A percentile compares a stretch with the other conserved stretches of the same genome.
Conservation (phyloP, 805 yeast genomes). For the Grigorovia jiainica region DNA sequence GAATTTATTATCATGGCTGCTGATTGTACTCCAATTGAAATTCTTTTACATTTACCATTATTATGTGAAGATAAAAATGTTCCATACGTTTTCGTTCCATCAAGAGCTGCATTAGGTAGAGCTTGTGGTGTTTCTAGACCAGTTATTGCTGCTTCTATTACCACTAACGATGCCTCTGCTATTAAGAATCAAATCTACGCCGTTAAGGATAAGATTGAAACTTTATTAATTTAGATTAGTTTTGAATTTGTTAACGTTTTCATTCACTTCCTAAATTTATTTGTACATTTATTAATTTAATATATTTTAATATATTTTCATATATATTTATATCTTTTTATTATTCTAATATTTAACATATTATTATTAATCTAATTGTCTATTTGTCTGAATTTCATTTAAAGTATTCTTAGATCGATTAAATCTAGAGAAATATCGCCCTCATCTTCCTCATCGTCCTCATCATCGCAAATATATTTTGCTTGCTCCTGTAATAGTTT, state of each 20-base stretch:
- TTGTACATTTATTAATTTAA: not conserved
- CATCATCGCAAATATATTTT: not conserved
- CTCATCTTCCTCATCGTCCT: constrained; percentile 3
- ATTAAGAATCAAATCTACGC: constrained; percentile 94
- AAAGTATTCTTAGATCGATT: not conserved
- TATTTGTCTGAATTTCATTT: constrained; percentile 1
- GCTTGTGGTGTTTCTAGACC: constrained; percentile 99
- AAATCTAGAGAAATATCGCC: constrained; percentile 1
- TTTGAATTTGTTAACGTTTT: no score
- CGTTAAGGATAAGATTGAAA: constrained; percentile 98
- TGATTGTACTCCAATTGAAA: constrained; percentile 98
- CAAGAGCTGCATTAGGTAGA: constrained; percentile 97
- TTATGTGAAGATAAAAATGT: constrained; percentile 99
- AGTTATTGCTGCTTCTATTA: constrained; percentile 95
- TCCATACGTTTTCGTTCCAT: constrained; percentile 97
- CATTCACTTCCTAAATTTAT: not conserved
- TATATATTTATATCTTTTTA: not conserved
- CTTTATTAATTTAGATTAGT: constrained; percentile 71
- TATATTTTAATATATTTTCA: not conserved
- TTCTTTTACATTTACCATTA: constrained; percentile 91
- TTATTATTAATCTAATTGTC: constrained; percentile 9
- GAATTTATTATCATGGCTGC: constrained; percentile 99
- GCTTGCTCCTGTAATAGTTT: constrained; percentile 1
- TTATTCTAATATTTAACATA: not conserved
- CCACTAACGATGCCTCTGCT: constrained; percentile 96